Evolutionary conservation across 2,329 filamentous ascomycete species (phyloP).

Genomic region (Fusarium sulawesiense): DNA sequence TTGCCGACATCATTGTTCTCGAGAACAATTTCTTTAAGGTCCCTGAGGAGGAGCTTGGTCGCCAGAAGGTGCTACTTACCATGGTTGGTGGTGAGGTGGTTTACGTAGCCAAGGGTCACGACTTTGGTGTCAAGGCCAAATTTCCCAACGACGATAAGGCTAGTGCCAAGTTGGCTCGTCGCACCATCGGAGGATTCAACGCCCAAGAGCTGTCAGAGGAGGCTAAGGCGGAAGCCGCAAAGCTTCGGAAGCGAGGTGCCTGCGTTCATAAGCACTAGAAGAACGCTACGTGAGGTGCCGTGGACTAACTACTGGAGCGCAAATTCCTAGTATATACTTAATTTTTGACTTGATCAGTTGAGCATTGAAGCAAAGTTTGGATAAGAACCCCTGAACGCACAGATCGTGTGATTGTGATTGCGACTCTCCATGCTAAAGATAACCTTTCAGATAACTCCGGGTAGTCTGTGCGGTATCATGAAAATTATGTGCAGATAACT

Average conservation of each 20-base stretch:
- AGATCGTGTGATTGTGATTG: background rate
- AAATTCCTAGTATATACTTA: background rate
- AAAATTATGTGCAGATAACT: background rate
- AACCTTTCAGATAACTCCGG: background rate
- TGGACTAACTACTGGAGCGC: background rate
- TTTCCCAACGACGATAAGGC: slow-evolving; percentile 40
- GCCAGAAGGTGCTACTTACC: slow-evolving; percentile 42
- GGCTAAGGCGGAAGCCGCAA: slow-evolving; percentile 12
- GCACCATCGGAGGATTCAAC: slow-evolving; percentile 37
- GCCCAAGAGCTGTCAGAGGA: slow-evolving; percentile 24
- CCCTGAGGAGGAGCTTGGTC: slow-evolving; percentile 40
- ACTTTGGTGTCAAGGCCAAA: slow-evolving; percentile 42
- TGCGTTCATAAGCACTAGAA: slow-evolving; percentile 37
- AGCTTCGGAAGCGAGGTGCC: slow-evolving; percentile 34
- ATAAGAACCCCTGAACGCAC: background rate
- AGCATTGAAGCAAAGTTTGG: background rate
- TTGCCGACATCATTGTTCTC: slow-evolving; percentile 44
- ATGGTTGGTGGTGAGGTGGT: slow-evolving; percentile 46
- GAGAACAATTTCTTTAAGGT: slow-evolving; percentile 45
- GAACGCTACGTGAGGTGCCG: background rate
- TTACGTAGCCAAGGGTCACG: slow-evolving; percentile 40
- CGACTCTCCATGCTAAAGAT: background rate
- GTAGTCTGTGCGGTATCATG: background rate
- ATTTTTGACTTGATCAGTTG: background rate
- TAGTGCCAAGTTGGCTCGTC: slow-evolving; percentile 27